Conservation (phyloP, 331 rosid genomes). For the Cydonia oblonga region DNA sequence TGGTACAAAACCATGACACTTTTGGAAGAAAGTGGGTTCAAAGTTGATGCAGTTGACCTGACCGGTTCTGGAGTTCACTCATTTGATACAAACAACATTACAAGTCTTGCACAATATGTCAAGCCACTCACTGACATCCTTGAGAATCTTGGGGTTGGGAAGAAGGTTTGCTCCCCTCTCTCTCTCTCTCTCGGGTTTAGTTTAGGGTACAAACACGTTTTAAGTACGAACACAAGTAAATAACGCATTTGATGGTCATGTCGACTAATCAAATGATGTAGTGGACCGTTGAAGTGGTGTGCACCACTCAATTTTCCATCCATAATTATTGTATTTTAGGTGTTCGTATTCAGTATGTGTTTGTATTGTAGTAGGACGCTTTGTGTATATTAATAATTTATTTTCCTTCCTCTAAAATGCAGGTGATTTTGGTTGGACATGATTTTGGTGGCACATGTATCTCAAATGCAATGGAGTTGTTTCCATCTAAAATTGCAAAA, state of each 20-base stretch:
- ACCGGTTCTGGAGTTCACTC: conserved; percentile 83
- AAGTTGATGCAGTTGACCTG: conserved; percentile 76
- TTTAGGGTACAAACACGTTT: no score
- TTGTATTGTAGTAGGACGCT: no score
- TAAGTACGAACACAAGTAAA: no score
- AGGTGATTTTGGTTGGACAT: conserved; percentile 95
- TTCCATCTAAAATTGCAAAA: conserved; percentile 73
- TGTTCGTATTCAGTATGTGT: no score
- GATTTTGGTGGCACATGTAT: conserved; percentile 93
- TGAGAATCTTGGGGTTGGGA: conserved; percentile 54
- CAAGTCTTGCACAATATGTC: conserved; percentile 65
- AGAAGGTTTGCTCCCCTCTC: conserved; percentile 48
- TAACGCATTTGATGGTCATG: no score
- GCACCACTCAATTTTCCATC: no score
- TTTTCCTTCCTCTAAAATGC: background rate
- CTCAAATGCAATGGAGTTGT: conserved; percentile 80
- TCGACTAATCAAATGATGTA: no score
- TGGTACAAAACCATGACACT: conserved; percentile 96
- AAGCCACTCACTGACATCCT: conserved; percentile 70
- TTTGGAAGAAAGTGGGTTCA: conserved; percentile 72
- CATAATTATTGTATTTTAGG: no score
- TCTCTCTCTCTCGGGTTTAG: background rate
- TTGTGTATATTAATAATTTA: no score
- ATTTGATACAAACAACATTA: conserved; percentile 56
- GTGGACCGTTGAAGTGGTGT: no score